Evolutionary conservation across 768 basidiomycete species (phyloP), one percentile per base, ranked within the genome.

Genomic region (Xerocomellus chrysenteron): DNA sequence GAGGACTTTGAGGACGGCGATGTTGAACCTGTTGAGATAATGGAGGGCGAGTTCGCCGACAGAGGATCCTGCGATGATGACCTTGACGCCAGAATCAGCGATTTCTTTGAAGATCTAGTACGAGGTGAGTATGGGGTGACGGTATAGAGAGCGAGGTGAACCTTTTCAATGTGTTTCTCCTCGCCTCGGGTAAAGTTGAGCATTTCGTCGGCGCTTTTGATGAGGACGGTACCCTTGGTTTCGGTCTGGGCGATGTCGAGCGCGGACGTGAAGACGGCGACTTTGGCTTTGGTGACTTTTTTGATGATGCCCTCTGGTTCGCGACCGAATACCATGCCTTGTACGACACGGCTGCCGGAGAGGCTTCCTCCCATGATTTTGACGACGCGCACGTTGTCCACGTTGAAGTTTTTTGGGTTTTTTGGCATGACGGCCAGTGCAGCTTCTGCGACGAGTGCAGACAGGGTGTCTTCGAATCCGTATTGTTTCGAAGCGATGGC

Each of bases 401-500:
- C 94, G 73, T 97, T 98, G 83, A 98, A 99, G 73, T 92, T 87
- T 68, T 88, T 88, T 9, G 85, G 84, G 69, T 91, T 92, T 2
- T 79, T 70, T 5, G 94, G 92, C 94, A 98, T 97, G 63, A 98
- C 88, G 3, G 87, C 82, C 26, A 98, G 75, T 0, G 94, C 91
- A 1, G 97, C 97, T 66, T 98, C 95, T 10, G 96, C 90, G 5
- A 98, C 95, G 10, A 98, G 82, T 2, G 78, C 71, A 2, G 94
- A 80, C 0, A 98, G 82, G 41, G 80, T 78, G 52, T 93, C 90
- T 74, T 98, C 96, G 44, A 85, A 87, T 4, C 96, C 96, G 50
- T 98, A 98, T 70, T 99, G 97, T 73, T 99, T 99, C 33, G 96
- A 90, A 7, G 96, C 95, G 67, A 99, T 93, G 11, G 92, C 86